phyloP scores from a whole-genome alignment of 2,329 filamentous ascomycete genomes.

The Fusarium coicis region DNA sequence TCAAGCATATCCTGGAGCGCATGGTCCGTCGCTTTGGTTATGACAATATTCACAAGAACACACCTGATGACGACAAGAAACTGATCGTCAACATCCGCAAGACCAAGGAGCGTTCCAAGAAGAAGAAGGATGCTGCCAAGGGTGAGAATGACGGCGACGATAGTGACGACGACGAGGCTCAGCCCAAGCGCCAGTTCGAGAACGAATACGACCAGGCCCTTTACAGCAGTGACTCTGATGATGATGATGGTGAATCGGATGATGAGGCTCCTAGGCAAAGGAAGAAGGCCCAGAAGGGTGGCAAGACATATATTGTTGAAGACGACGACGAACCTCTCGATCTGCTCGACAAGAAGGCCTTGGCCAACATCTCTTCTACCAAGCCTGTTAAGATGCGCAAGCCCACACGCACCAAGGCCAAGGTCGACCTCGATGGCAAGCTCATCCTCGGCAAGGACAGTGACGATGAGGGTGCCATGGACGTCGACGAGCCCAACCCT shows the following conservation, averaged over 20 bases:
- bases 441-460: slow-evolving; percentile 75
- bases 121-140: slow-evolving; percentile 79
- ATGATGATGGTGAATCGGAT: slow-evolving; percentile 60
- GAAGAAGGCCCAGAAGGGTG: slow-evolving; percentile 67
- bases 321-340: slow-evolving; percentile 95
- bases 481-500: slow-evolving; percentile 70
- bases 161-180: slow-evolving; percentile 63
- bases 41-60: slow-evolving; percentile 80
- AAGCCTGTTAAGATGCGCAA: slow-evolving; percentile 76
- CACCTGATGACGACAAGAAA: slow-evolving; percentile 88
- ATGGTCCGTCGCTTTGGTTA: slow-evolving; percentile 93
- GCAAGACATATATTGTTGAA: slow-evolving; percentile 88
- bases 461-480: slow-evolving; percentile 67
- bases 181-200: slow-evolving; percentile 73
- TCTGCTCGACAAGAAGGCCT: slow-evolving; percentile 85
- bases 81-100: slow-evolving; percentile 95
- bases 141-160: slow-evolving; percentile 68
- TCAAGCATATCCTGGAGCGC: slow-evolving; percentile 96
- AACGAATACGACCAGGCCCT: slow-evolving; percentile 97
- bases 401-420: slow-evolving; percentile 69
- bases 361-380: slow-evolving; percentile 93
- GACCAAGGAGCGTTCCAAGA: slow-evolving; percentile 89
- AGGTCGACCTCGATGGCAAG: slow-evolving; percentile 81
- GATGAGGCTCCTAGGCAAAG: slow-evolving; percentile 66
- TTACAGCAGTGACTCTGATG: slow-evolving; percentile 80